Conservation (phyloP, 202 grass and related monocot genomes). For the Schoenoplectus tabernaemontani region DNA sequence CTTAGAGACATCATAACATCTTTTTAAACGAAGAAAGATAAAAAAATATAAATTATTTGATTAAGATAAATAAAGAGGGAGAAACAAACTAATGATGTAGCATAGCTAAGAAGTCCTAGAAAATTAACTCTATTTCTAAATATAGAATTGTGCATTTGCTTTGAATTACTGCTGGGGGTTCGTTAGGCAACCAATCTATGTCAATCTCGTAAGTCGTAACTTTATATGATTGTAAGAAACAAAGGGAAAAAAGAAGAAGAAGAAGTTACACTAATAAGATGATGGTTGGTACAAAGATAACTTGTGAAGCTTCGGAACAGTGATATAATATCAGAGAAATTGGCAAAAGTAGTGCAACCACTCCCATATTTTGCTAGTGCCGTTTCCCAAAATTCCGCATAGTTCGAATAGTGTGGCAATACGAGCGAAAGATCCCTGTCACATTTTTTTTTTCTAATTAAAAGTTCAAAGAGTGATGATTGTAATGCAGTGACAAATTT, state of each 20-base stretch:
- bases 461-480: too few relatives aligned
- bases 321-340: neutral
- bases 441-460: neutral
- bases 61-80: too few relatives aligned
- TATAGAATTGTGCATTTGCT: neutral
- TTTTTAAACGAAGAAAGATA: too few relatives aligned
- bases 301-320: neutral
- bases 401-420: neutral
- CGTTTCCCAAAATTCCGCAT: neutral
- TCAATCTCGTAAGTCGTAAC: neutral
- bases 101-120: too few relatives aligned
- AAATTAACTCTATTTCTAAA: too few relatives aligned
- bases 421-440: neutral
- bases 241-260: neutral
- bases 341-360: neutral
- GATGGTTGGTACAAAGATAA: conserved; percentile 1
- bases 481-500: too few relatives aligned
- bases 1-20: too few relatives aligned
- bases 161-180: neutral
- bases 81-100: too few relatives aligned
- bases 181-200: neutral
- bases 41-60: too few relatives aligned
- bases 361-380: neutral
- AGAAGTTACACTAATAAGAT: neutral
- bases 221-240: neutral